Evolutionary conservation across 495 filamentous ascomycete species (phyloP).

Genomic region (Neurospora sp.): DNA sequence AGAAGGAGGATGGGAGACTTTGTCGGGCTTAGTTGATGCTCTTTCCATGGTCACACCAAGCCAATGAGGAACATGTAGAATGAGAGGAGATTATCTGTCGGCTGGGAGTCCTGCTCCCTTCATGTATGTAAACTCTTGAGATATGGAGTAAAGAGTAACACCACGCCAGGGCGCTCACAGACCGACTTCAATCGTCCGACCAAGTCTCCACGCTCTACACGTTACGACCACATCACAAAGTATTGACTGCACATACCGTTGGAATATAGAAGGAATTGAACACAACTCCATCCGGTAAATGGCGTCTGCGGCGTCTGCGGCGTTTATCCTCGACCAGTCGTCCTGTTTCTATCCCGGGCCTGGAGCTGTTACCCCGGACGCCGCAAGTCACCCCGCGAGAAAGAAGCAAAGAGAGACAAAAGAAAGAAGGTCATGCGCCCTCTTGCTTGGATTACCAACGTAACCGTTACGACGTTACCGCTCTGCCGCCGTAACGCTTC

Average conservation of each 20-base stretch:
- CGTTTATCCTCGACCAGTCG: background rate
- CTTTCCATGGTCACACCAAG: background rate
- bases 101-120: no score
- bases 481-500: background rate
- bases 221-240: background rate
- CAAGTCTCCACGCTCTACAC: no score
- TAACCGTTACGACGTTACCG: background rate
- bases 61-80: no score
- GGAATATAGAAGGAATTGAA: background rate
- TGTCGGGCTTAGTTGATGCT: constrained; percentile 10
- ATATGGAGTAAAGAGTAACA: no score
- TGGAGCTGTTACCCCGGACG: background rate
- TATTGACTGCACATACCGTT: background rate
- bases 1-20: constrained; percentile 28
- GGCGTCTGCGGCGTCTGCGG: background rate
- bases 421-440: background rate
- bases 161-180: no score
- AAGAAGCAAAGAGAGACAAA: background rate
- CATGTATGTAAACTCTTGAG: no score
- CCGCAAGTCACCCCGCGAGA: background rate
- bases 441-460: background rate
- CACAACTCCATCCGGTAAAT: background rate
- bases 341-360: background rate
- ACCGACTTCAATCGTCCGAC: no score
- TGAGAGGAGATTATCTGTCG: no score